These are phyloP conservation scores for Corymbia citriodora DNA, from an alignment of 441 rosid genomes.

Conservation along the genomic window DNA sequence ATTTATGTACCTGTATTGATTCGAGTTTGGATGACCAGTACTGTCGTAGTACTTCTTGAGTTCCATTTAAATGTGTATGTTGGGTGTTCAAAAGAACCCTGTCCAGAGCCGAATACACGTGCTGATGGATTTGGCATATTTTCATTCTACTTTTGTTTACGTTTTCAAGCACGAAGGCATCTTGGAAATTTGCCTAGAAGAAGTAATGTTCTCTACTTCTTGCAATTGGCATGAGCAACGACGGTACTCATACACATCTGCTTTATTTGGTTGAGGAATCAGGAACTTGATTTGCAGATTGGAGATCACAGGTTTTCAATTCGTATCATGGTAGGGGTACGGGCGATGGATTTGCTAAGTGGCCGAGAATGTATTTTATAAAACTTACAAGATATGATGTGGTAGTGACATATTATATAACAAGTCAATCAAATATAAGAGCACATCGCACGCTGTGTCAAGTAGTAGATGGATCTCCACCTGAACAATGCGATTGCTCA, in stretches of 20 bases:
- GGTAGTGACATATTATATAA: background rate
- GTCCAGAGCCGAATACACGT: background rate
- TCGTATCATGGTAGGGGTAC: background rate
- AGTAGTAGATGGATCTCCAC: background rate
- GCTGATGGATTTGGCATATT: background rate
- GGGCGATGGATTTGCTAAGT: background rate
- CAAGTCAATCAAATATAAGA: background rate
- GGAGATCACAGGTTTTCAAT: background rate
- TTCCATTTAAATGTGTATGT: background rate
- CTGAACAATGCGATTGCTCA: background rate
- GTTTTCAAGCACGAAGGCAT: background rate
- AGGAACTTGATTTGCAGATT: background rate
- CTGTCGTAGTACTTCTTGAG: background rate
- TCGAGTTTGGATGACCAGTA: background rate
- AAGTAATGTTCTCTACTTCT: background rate
- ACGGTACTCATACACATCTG: background rate
- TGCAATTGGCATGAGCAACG: background rate
- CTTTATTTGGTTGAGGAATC: background rate
- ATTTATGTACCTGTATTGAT: background rate
- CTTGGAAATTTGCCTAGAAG: background rate
- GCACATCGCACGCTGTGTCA: background rate
- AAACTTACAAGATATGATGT: background rate
- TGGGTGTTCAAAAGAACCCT: background rate
- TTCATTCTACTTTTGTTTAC: background rate
- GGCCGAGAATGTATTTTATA: background rate